These are phyloP conservation scores for Hypoxylon intermedium DNA, from an alignment of 495 filamentous ascomycete genomes.

Conservation along the genomic window DNA sequence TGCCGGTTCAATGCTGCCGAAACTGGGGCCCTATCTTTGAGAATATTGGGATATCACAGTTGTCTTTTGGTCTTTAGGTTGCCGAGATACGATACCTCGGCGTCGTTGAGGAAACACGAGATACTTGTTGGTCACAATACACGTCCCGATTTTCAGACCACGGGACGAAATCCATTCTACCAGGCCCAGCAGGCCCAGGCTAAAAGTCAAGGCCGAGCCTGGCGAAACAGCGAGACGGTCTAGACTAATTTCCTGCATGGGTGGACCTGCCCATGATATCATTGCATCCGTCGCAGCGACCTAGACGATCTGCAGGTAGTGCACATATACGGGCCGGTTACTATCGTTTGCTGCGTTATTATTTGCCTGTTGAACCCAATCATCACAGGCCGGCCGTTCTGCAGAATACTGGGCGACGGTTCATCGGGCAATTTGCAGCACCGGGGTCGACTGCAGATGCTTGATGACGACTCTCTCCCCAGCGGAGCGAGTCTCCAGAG, in stretches of 20 bases:
- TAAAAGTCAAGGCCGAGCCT: slow-evolving; percentile 18
- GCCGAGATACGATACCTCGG: slow-evolving; percentile 5
- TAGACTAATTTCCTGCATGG: slow-evolving; percentile 30
- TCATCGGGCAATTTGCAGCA: slow-evolving; percentile 20
- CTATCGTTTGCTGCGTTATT: slow-evolving; percentile 35
- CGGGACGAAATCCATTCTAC: slow-evolving; percentile 23
- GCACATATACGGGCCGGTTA: slow-evolving; percentile 36
- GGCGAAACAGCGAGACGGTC: slow-evolving; percentile 6
- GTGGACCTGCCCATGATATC: slow-evolving; percentile 41
- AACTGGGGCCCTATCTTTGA: slow-evolving; percentile 6
- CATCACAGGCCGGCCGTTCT: slow-evolving; percentile 9
- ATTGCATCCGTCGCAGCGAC: slow-evolving; percentile 28
- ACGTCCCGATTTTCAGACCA: slow-evolving; percentile 10
- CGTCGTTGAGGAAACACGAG: slow-evolving; percentile 11
- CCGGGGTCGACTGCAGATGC: slow-evolving; percentile 15
- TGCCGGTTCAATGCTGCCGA: background rate
- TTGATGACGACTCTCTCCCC: slow-evolving; percentile 26
- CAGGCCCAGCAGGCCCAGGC: slow-evolving; percentile 1
- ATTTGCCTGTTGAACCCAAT: slow-evolving; percentile 25
- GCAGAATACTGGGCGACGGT: background rate
- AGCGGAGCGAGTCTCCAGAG: too few relatives aligned
- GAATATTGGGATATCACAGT: background rate
- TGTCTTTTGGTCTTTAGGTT: slow-evolving; percentile 8
- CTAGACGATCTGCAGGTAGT: slow-evolving; percentile 27
- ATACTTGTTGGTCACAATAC: background rate